These are phyloP conservation scores for Heimioporus sp. DNA, from an alignment of 768 basidiomycete genomes.

Conservation along the genomic window DNA sequence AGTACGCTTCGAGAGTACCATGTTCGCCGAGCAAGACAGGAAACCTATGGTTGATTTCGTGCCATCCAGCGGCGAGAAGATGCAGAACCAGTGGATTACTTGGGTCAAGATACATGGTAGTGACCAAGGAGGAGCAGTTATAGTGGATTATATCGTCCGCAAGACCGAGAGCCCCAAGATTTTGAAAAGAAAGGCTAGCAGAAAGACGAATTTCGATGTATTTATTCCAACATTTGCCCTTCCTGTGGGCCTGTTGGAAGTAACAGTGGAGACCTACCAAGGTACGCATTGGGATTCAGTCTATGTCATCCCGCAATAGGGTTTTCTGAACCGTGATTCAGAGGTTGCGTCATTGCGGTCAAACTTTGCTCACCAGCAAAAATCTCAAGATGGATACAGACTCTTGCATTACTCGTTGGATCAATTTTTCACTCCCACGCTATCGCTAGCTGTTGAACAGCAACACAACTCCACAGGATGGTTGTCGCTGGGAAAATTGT, in stretches of 20 bases:
- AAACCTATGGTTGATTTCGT: slow-evolving; percentile 33
- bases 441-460: slow-evolving; percentile 36
- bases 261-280: slow-evolving; percentile 49
- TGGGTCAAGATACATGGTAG: slow-evolving; percentile 66
- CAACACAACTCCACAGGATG: slow-evolving; percentile 8
- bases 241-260: slow-evolving; percentile 66
- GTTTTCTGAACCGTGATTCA: slow-evolving; percentile 33
- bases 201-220: slow-evolving; percentile 39
- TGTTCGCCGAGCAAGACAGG: slow-evolving; percentile 37
- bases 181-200: slow-evolving; percentile 34
- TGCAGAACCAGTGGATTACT: slow-evolving; percentile 56
- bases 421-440: slow-evolving; percentile 56
- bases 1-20: slow-evolving; percentile 55
- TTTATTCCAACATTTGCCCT: slow-evolving; percentile 71
- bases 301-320: background rate
- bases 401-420: slow-evolving; percentile 57
- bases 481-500: slow-evolving; percentile 9
- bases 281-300: slow-evolving; percentile 41
- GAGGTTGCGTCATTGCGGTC: slow-evolving; percentile 46
- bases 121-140: slow-evolving; percentile 47
- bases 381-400: slow-evolving; percentile 37
- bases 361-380: slow-evolving; percentile 55
- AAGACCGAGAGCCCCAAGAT: slow-evolving; percentile 14
- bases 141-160: slow-evolving; percentile 64
- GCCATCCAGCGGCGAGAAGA: slow-evolving; percentile 51